Evolutionary conservation across 805 yeast genomes (phyloP), one percentile per base, ranked within the genome.

Genomic region (Candida tibetensis): DNA sequence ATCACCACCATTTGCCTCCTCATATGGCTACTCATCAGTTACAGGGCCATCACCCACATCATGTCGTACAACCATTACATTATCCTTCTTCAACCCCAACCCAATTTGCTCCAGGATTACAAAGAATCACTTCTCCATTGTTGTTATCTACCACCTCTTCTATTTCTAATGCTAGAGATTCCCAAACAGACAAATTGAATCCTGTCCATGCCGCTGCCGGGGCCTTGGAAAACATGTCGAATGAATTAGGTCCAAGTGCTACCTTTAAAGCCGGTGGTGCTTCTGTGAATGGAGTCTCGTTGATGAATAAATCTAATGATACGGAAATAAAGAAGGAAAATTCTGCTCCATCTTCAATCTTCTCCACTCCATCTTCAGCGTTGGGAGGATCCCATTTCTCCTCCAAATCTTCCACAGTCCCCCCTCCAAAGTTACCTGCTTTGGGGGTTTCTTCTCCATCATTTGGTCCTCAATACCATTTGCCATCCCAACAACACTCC

Each of bases 61-160:
- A 58, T 17, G 42, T 53, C 22, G 76, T 74, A 14, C 81, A 77
- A 53, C 80, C 81, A 15, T 58, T 77, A 29, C 82, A 80, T 56
- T 80, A 79, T 52, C 87, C 87, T 5, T 67, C 78, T 3, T 78
- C 84, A 0, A 79, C 85, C 2, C 87, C 87, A 12, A 75, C 85
- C 2, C 85, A 79, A 50, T 81, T 78, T 67, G 85, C 83, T 21
- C 78, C 83, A 0, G 81, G 81, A 30, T 58, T 81, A 36, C 74
- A 76, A 43, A 58, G 80, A 25, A 80, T 81, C 40, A 81, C 86
- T 0, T 79, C 85, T 12, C 87, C 87, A 0, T 61, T 81, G 36
- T 58, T 81, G 42, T 64, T 82, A 30, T 74, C 82, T 5, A 76
- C 81, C 12, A 47, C 77, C 17, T 49, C 76, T 28, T 67, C 65